Evolutionary conservation across 169 alveolate genomes (phyloP), one percentile per base, ranked within the genome.

Genomic region (Cryptosporidium viatorum): DNA sequence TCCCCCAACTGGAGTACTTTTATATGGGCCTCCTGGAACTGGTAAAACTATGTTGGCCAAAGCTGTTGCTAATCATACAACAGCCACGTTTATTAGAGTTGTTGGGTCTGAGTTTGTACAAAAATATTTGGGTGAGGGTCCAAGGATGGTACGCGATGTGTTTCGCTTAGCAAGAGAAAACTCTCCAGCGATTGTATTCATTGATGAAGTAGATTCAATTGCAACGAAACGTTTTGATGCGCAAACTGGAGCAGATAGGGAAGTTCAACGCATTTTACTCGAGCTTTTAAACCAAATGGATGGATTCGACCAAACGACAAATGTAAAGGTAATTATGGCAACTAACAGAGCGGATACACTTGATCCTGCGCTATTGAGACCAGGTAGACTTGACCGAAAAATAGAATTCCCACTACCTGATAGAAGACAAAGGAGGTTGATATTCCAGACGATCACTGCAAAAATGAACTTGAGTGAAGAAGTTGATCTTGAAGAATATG

Each of bases 41-140:
- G 99, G 99, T 3, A 98, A 98, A 93, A 98, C 99, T 9, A 97
- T 98, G 99, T 92, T 98, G 91, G 99, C 99, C 10, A 97, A 98
- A 84, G 99, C 99, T 3, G 99, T 98, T 31, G 99, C 99, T 35
- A 97, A 97, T 92, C 99, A 98, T 84, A 98, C 99, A 26, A 95
- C 97, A 60, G 99, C 99, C 37, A 93, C 99, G 23, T 98, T 98
- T 92, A 97, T 98, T 33, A 95, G 99, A 62, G 99, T 98, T 23
- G 99, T 98, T 21, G 99, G 99, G 4, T 96, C 99, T 43, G 99
- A 98, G 92, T 98, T 98, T 92, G 99, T 98, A 12, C 99, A 98
- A 84, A 98, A 98, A 93, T 98, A 98, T 86, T 95, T 98, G 52
- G 99, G 99, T 60, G 99, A 98, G 94, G 99, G 99, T 1, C 99